Conservation (phyloP, 1,284 basidiomycete genomes). For the Sphaerobolus stellatus region DNA sequence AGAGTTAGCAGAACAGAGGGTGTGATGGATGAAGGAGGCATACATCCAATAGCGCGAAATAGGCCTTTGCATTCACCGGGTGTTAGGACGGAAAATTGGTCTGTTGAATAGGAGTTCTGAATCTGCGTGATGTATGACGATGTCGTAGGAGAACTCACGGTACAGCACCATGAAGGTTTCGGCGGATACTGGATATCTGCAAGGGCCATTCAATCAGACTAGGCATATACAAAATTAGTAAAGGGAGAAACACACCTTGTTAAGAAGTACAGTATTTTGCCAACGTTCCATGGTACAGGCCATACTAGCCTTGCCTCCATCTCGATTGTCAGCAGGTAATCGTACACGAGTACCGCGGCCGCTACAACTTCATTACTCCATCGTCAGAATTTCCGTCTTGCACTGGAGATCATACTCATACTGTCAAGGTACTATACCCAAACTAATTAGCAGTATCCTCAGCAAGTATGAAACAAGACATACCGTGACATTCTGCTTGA, state of each 20-base stretch:
- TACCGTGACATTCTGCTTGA: conserved; percentile 5
- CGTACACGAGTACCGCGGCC: background rate
- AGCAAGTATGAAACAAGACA: background rate
- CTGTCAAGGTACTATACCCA: background rate
- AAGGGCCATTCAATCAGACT: background rate
- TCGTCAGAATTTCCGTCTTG: background rate
- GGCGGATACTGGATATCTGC: conserved; percentile 10
- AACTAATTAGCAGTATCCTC: background rate
- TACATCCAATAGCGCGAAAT: conserved; percentile 8
- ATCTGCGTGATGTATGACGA: background rate
- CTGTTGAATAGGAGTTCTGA: background rate
- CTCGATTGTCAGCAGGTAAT: background rate
- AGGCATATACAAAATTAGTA: background rate
- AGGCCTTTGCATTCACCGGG: background rate
- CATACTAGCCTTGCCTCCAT: conserved; percentile 3
- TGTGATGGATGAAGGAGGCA: background rate
- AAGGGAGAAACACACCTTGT: conserved; percentile 1
- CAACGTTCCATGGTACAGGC: conserved; percentile 7
- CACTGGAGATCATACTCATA: background rate
- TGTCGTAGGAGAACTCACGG: background rate
- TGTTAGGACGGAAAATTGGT: conserved; percentile 1
- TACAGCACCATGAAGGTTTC: conserved; percentile 11
- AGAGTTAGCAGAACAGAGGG: background rate
- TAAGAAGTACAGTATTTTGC: conserved; percentile 13
- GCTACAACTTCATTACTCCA: background rate